Base-by-base conservation (phyloP, 1,284 basidiomycete genomes). In the Melampsora larici-populina region DNA sequence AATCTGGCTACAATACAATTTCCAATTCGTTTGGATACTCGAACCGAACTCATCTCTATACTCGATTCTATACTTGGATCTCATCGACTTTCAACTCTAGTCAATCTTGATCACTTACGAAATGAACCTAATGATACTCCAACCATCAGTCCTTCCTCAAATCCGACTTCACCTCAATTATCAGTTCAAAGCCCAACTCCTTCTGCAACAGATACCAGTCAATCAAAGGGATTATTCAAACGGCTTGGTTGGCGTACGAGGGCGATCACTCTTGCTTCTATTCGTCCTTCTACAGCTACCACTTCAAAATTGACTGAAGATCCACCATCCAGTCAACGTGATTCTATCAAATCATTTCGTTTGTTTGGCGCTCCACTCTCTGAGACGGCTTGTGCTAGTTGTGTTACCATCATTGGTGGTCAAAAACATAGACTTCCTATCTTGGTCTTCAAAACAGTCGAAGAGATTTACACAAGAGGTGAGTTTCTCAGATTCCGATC, bases 381-480 rank as follows among this genome's bases (percentile, higher is more conserved):
- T 13, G 63, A 75, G 5, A 58, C 31, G 21, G 72, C 64, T 68
- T 15, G 29, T 26, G 65, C 43, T 29, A 76, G 74, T 60, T 76
- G 55, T 51, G 82, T 82, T 0, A 81, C 80, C 17, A 79, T 83
- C 74, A 84, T 85, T 49, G 84, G 83, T 0, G 82, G 83, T 5
- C 83, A 83, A 70, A 81, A 81, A 11, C 84, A 84, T 78, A 82
- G 83, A 48, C 79, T 85, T 0, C 84, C 84, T 4, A 79, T 83
- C 24, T 80, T 84, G 0, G 80, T 82, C 36, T 84, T 84, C 78
- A 81, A 81, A 17, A 79, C 83, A 0, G 81, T 84, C 18, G 84
- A 84, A 73, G 84, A 85, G 80, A 84, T 84, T 46, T 84, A 84
- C 74, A 81, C 82, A 11, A 79, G 84, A 64, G 84, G 84, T 79